Evolutionary conservation across 495 filamentous ascomycete genomes (phyloP), one percentile per base, ranked within the genome.

Genomic region (Penicillium taxi): DNA sequence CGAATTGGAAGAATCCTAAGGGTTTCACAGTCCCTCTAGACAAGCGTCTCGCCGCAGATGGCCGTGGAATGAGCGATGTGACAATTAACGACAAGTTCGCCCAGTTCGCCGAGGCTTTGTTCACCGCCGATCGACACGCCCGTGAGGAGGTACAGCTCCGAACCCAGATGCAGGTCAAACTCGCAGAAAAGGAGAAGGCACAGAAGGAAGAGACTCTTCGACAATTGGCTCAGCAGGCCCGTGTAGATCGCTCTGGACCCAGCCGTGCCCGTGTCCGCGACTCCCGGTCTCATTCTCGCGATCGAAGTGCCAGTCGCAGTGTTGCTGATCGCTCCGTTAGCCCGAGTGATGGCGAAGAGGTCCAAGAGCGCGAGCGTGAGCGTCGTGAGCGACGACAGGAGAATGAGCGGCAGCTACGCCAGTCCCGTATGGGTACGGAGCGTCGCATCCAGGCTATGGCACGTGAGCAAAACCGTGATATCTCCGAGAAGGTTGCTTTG

Each of bases 71-170:
- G 47, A 85, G 94, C 57, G 91, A 99, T 62, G 84, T 95, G 22
- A 81, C 87, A 15, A 96, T 99, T 56, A 99, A 96, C 62, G 91
- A 99, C 67, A 99, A 96, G 52, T 96, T 96, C 53, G 89, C 91
- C 13, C 84, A 91, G 57, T 94, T 99, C 58, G 81, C 87, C 0
- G 91, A 99, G 66, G 86, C 89, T 1, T 65, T 99, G 17, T 87
- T 89, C 54, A 91, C 88, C 38, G 91, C 91, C 16, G 91, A 99
- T 57, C 68, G 91, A 20, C 93, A 96, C 58, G 90, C 93, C 6
- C 72, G 91, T 46, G 91, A 96, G 53, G 91, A 99, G 61, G 91
- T 99, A 33, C 79, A 86, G 45, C 85, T 94, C 56, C 77, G 91
- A 37, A 82, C 86, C 6, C 70, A 84, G 45, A 96, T 99, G 90